Evolutionary conservation across 2,329 filamentous ascomycete genomes (phyloP), one percentile per base, ranked within the genome.

Genomic region (Aspergillus pseudoglaucus): DNA sequence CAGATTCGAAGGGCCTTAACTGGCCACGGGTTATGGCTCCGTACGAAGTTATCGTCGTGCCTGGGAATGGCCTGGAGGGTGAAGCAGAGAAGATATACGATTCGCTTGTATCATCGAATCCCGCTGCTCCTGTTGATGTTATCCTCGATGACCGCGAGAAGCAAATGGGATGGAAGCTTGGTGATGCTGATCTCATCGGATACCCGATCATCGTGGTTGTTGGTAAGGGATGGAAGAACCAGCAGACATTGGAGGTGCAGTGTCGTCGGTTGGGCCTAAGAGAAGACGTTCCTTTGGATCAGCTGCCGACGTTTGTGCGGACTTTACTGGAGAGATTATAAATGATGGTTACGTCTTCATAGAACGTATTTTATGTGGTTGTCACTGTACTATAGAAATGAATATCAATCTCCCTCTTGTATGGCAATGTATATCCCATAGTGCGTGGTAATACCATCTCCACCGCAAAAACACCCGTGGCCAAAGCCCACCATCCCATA

Each of bases 1-100:
- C 82, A 0, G 88, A 95, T 56, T 62, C 76, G 2, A 79, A 74
- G 60, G 93, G 90, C 0, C 75, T 97, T 6, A 89, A 88, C 59
- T 98, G 93, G 93, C 93, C 93, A 0, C 76, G 84, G 5, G 82
- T 75, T 8, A 90, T 97, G 54, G 88, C 93, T 2, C 93, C 93
- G 0, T 97, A 86, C 59, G 85, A 91, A 58, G 82, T 82, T 0
- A 75, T 85, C 9, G 71, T 96, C 1, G 70, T 95, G 68, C 80
- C 27, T 66, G 73, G 17, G 65, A 75, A 51, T 68, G 71, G 8
- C 53, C 72, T 44, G 68, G 74, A 51, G 59, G 71, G 12, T 76
- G 80, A 66, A 17, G 80, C 75, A 0, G 68, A 76, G 23, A 62
- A 72, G 4, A 73, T 94, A 4, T 88, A 88, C 53, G 86, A 91